Base-by-base conservation (phyloP, 2,329 filamentous ascomycete genomes). In the Fusarium hostae region DNA sequence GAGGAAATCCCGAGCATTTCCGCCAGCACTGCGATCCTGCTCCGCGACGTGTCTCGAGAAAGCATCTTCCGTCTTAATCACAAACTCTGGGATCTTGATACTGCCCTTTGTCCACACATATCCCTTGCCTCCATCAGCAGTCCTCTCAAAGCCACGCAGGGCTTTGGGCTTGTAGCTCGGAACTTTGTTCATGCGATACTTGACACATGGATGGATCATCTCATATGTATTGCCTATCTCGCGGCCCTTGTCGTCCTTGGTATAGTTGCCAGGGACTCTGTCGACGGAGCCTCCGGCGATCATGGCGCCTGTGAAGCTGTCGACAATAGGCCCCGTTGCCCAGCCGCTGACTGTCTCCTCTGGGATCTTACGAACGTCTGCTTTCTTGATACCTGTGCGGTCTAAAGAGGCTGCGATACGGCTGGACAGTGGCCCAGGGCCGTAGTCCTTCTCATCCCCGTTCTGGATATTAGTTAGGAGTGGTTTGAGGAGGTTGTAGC, bases 271-370 rank as follows among this genome's bases (percentile, higher is more conserved):
- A 6, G 74, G 74, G 3, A 64, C 64, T 16, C 74, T 60, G 56
- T 65, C 58, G 30, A 68, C 10, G 32, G 55, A 74, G 15, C 52
- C 63, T 8, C 24, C 59, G 6, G 72, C 66, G 4, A 72, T 41
- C 68, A 75, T 70, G 41, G 58, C 63, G 32, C 63, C 69, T 5
- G 68, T 72, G 68, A 74, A 76, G 63, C 74, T 76, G 34, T 76
- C 74, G 39, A 76, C 65, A 22, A 76, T 75, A 37, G 74, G 73
- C 3, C 74, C 74, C 2, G 72, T 76, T 18, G 74, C 74, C 74
- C 74, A 76, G 12, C 74, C 74, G 28, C 41, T 66, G 60, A 75
- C 47, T 6, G 58, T 63, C 22, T 73, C 72, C 15, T 68, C 54
- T 24, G 63, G 57, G 22, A 75, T 52, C 18, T 68, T 68, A 35